Conservation (phyloP, 108 stramenopile species). For the Stephanodiscus minutulus region DNA sequence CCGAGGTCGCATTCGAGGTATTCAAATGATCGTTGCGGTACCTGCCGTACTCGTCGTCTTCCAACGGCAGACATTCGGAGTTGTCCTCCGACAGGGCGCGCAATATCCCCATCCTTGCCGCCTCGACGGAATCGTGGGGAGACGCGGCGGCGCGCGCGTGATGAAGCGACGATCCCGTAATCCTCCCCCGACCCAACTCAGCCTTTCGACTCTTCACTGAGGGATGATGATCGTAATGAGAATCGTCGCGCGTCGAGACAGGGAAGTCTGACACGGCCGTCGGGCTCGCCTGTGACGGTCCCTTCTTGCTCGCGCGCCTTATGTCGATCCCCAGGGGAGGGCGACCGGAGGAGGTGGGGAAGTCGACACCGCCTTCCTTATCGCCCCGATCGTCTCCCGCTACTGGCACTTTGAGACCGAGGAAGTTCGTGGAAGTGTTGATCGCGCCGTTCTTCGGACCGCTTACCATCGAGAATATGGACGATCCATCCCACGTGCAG, state of each 20-base stretch:
- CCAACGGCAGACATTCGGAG: slow-evolving; percentile 33
- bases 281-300: slow-evolving; percentile 8
- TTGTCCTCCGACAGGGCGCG: slow-evolving; percentile 40
- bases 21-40: not conserved
- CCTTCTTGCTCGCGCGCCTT: not conserved
- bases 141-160: not conserved
- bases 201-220: not conserved
- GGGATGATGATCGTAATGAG: slow-evolving; percentile 1
- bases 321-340: slow-evolving; percentile 14
- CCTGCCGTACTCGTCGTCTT: slow-evolving; percentile 23
- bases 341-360: not conserved
- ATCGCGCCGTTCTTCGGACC: slow-evolving; percentile 2
- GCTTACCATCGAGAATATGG: slow-evolving; percentile 23
- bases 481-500: slow-evolving; percentile 36
- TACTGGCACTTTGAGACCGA: slow-evolving; percentile 8
- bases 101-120: slow-evolving; percentile 35
- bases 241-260: slow-evolving; percentile 3
- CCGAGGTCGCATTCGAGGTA: not conserved
- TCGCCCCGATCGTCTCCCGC: not conserved
- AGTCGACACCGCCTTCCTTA: not conserved
- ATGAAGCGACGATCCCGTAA: not conserved
- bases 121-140: slow-evolving; percentile 24
- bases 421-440: slow-evolving; percentile 14
- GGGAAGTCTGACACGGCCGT: slow-evolving; percentile 16
- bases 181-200: not conserved